phyloP scores from a whole-genome alignment of 192 early-diverging fungal genomes.

The Gamsiella multidivaricata region DNA sequence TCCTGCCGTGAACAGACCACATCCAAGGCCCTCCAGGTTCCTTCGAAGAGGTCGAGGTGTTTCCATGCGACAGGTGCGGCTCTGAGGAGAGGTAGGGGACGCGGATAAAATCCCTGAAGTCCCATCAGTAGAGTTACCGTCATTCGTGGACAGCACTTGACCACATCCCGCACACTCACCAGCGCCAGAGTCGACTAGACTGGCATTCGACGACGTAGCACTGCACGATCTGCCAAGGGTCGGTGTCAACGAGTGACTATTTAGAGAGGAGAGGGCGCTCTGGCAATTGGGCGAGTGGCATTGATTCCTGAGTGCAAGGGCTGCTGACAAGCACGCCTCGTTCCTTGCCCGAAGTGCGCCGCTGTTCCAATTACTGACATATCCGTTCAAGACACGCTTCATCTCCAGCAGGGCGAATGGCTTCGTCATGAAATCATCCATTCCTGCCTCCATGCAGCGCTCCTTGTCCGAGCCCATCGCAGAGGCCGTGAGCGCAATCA shows the following conservation, averaged over 20 bases:
- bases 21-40: slow-evolving; percentile 20
- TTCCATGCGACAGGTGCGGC: slow-evolving; percentile 24
- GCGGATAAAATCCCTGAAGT: background rate
- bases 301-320: slow-evolving; percentile 15
- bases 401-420: slow-evolving; percentile 64
- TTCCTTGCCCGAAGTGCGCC: slow-evolving; percentile 28
- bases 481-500: slow-evolving; percentile 66
- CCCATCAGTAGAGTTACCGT: background rate
- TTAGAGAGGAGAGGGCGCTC: background rate
- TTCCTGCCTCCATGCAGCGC: slow-evolving; percentile 65
- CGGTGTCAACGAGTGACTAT: slow-evolving; percentile 9
- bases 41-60: slow-evolving; percentile 27
- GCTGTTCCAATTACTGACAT: slow-evolving; percentile 3
- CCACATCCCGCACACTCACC: slow-evolving; percentile 15
- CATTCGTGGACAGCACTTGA: background rate
- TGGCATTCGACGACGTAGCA: slow-evolving; percentile 12
- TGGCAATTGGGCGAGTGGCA: slow-evolving; percentile 26
- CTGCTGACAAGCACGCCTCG: slow-evolving; percentile 28
- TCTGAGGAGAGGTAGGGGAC: background rate
- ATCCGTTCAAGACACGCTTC: slow-evolving; percentile 50
- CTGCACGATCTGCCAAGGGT: slow-evolving; percentile 16
- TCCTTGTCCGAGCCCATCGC: slow-evolving; percentile 62
- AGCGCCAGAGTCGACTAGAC: slow-evolving; percentile 7
- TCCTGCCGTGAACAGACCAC: slow-evolving; percentile 13
- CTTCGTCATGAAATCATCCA: slow-evolving; percentile 68